Conservation (phyloP, 192 early-diverging fungal species). For the Backusella sp. region DNA sequence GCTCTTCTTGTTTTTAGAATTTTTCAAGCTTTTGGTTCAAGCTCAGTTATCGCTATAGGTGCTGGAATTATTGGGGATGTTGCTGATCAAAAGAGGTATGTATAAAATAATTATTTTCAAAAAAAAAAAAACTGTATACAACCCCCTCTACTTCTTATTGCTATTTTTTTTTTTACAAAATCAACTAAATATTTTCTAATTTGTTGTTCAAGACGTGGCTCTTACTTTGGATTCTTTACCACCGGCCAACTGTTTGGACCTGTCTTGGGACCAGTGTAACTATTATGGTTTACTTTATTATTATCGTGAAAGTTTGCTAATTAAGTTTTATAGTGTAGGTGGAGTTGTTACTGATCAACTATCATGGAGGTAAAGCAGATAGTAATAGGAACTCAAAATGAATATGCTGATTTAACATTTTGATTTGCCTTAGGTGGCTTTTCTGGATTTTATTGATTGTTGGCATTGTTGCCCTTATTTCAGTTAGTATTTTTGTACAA, state of each 20-base stretch:
- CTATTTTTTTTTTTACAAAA: too few relatives aligned
- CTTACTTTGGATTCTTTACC: neutral
- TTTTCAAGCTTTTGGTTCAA: slow-evolving; percentile 35
- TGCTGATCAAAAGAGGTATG: neutral
- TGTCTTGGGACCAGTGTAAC: slow-evolving; percentile 36
- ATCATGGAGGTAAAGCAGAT: neutral
- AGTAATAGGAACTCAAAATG: too few relatives aligned
- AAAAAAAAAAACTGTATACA: too few relatives aligned
- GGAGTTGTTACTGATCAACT: neutral
- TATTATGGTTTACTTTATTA: slow-evolving; percentile 9
- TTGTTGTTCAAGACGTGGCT: neutral
- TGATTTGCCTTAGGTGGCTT: slow-evolving; percentile 28
- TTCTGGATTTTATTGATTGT: slow-evolving; percentile 41
- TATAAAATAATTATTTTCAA: neutral
- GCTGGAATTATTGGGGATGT: slow-evolving; percentile 17
- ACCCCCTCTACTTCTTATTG: too few relatives aligned
- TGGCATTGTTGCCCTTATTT: slow-evolving; percentile 16
- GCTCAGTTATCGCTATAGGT: slow-evolving; percentile 36
- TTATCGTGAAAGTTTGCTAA: too few relatives aligned
- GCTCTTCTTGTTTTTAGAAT: slow-evolving; percentile 27
- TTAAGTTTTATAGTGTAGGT: neutral
- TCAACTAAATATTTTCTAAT: neutral
- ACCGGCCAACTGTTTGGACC: neutral
- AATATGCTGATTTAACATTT: too few relatives aligned
- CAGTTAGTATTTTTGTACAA: slow-evolving; percentile 15